Percentiles rank a stretch among this genome's conserved stretches.
These are phyloP conservation scores for Lactarius pseudohatsudake DNA, from an alignment of 768 basidiomycete genomes.

Conservation along the genomic window DNA sequence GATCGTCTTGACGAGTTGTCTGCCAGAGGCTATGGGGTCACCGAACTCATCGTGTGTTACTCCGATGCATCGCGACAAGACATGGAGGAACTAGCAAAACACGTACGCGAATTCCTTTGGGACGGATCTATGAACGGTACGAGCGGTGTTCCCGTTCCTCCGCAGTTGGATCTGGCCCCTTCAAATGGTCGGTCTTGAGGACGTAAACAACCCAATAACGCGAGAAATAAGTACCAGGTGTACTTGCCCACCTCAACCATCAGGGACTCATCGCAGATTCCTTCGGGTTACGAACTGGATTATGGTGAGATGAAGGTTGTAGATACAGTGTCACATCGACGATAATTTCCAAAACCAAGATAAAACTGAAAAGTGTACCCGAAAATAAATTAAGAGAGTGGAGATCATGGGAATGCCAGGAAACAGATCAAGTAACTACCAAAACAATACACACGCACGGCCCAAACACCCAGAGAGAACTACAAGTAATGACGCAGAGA, in stretches of 20 bases:
- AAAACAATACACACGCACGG: background rate
- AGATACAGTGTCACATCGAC: background rate
- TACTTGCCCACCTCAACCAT: background rate
- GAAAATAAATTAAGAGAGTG: background rate
- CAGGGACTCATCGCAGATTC: background rate
- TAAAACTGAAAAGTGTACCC: background rate
- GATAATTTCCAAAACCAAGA: constrained; percentile 1
- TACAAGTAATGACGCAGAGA: no score
- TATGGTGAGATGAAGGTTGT: background rate
- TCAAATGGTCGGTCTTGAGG: background rate
- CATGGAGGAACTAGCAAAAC: constrained; percentile 26
- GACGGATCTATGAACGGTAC: constrained; percentile 26
- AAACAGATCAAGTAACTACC: background rate
- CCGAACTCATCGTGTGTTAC: constrained; percentile 28
- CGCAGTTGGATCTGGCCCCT: constrained; percentile 7
- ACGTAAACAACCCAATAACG: no score
- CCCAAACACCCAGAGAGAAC: background rate
- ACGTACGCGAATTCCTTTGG: constrained; percentile 25
- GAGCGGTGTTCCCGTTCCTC: constrained; percentile 18
- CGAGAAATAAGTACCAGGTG: background rate
- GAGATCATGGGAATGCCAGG: background rate
- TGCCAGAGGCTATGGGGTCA: constrained; percentile 6
- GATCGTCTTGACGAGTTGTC: constrained; percentile 14
- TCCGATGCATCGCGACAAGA: constrained; percentile 26
- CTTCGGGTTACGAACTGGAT: background rate